A percentile compares a stretch with the other conserved stretches of the same genome.
Conservation (phyloP, 2,329 filamentous ascomycete species). For the Botrytis elliptica region DNA sequence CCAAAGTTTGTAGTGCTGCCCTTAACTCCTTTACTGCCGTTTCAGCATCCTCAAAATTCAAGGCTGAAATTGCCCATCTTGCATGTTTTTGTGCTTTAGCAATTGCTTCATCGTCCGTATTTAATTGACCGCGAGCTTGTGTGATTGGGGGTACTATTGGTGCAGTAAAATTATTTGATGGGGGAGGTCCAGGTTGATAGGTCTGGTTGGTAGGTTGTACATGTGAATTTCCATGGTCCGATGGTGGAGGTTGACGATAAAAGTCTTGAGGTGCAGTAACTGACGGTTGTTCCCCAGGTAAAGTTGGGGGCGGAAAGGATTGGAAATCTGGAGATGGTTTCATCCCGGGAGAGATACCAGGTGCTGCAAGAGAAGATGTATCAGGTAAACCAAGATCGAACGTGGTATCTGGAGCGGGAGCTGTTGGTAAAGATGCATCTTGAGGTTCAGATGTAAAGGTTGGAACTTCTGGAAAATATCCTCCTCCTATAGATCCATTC, state of each 20-base stretch:
- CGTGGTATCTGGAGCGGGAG: slow-evolving; percentile 33
- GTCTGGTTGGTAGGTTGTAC: slow-evolving; percentile 29
- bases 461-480: slow-evolving; percentile 56
- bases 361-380: slow-evolving; percentile 29
- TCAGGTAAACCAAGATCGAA: slow-evolving; percentile 34
- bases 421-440: slow-evolving; percentile 33
- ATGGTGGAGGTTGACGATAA: slow-evolving; percentile 36
- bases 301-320: slow-evolving; percentile 39
- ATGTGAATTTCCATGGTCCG: slow-evolving; percentile 33
- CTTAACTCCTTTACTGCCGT: slow-evolving; percentile 85
- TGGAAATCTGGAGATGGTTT: slow-evolving; percentile 35
- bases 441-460: slow-evolving; percentile 36
- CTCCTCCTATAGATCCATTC: slow-evolving; percentile 52
- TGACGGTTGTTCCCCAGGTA: slow-evolving; percentile 23
- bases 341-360: slow-evolving; percentile 29
- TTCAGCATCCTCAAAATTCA: slow-evolving; percentile 93
- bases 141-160: slow-evolving; percentile 18
- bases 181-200: slow-evolving; percentile 25
- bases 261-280: slow-evolving; percentile 40
- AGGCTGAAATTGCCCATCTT: slow-evolving; percentile 91
- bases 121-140: slow-evolving; percentile 44
- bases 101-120: slow-evolving; percentile 67
- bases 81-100: slow-evolving; percentile 89
- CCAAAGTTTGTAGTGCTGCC: slow-evolving; percentile 58
- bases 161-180: slow-evolving; percentile 26